These are phyloP conservation scores for Cyberlindnera sargentensis DNA, from an alignment of 805 yeast genomes.

Conservation along the genomic window DNA sequence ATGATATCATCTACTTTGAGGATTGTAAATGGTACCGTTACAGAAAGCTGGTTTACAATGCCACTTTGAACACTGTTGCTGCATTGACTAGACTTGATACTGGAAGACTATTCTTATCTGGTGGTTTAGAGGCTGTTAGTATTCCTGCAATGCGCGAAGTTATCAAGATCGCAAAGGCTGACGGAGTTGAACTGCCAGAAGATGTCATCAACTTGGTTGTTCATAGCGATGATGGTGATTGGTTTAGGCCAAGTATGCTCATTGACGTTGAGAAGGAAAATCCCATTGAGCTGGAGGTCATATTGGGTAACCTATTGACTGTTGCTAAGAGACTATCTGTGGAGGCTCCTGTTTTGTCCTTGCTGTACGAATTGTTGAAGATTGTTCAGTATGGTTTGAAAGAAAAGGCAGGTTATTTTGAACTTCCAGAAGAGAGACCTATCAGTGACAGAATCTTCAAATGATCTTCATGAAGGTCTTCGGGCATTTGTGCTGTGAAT, in stretches of 20 bases:
- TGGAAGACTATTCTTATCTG: constrained; percentile 43
- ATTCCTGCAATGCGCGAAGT: constrained; percentile 66
- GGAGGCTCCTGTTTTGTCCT: constrained; percentile 48
- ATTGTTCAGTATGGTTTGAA: constrained; percentile 47
- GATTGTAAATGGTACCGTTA: constrained; percentile 50
- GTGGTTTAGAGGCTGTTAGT: constrained; percentile 34
- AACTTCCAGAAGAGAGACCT: constrained; percentile 38
- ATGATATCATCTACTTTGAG: constrained; percentile 33
- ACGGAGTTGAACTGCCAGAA: constrained; percentile 48
- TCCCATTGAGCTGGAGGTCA: constrained; percentile 64
- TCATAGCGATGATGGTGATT: constrained; percentile 51
- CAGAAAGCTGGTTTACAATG: constrained; percentile 64
- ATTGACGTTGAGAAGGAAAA: constrained; percentile 64
- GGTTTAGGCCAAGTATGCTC: constrained; percentile 66
- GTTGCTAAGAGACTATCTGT: constrained; percentile 42
- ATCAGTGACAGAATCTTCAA: constrained; percentile 3
- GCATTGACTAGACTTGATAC: constrained; percentile 54
- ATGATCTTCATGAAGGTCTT: too few species aligned
- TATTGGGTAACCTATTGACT: constrained; percentile 58
- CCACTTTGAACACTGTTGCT: constrained; percentile 55
- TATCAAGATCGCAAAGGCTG: constrained; percentile 58
- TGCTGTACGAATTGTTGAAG: constrained; percentile 53
- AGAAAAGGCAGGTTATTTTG: constrained; percentile 44
- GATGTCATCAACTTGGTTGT: constrained; percentile 42
- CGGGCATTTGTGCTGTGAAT: too few species aligned